Base-by-base conservation (phyloP, 139 green algal species). In the Chlamydomonas incerta region DNA sequence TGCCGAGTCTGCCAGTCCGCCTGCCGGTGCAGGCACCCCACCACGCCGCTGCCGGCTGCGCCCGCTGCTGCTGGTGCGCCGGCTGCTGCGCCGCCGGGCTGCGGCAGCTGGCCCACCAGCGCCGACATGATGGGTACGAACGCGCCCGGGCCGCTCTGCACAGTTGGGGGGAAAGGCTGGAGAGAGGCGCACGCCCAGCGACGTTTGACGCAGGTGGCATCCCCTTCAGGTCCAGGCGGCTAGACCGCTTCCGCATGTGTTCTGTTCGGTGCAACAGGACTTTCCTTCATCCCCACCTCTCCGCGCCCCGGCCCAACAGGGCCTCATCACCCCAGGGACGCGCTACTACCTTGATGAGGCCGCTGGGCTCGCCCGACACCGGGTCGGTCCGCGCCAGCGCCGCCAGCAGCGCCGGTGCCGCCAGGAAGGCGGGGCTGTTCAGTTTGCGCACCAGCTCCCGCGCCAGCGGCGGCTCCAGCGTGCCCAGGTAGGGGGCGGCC, bases 401-500 rank as follows among this genome's bases (percentile, higher is more conserved):
- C 29, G 58, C 80, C 80, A 91, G 80, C 72, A 92, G 74, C 37
- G 80, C 73, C 20, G 65, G 62, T 1, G 80, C 47, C 34, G 82
- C 89, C 71, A 87, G 83, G 65, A 90, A 93, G 24, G 84, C 73
- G 18, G 63, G 11, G 31, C 41, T 87, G 57, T 68, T 82, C 9
- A 93, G 72, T 63, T 87, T 80, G 3, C 87, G 87, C 41, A 93
- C 41, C 33, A 93, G 69, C 24, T 89, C 80, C 37, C 87, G 87
- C 1, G 85, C 74, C 31, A 89, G 69, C 14, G 72, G 57, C 31
- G 47, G n/a, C 26, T 93, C 90, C 47, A 93, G 69, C 23, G 80
- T 77, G 31, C 75, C 83, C 31, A 93, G 66, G 62, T 67, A 88
- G 6, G 90, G 90, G 1, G 87, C 80, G 24, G 85, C 46, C 90